Conservation (phyloP, 257 asterid species). For the Handroanthus guayacan region DNA sequence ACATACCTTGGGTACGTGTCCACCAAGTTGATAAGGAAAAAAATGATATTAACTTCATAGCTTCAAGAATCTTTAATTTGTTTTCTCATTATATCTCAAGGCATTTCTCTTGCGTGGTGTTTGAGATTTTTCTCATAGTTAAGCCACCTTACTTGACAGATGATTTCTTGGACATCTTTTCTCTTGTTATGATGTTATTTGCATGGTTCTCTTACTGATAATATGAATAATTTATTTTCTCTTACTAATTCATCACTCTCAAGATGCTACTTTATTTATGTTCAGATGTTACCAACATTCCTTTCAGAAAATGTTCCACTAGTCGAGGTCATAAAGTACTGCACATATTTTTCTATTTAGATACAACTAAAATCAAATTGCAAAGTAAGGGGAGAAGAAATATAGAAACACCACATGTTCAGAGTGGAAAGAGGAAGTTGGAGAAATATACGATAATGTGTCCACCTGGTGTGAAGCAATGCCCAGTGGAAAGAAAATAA, state of each 20-base stretch:
- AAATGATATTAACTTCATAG: neutral
- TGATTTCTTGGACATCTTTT: neutral
- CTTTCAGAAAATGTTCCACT: neutral
- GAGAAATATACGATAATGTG: neutral
- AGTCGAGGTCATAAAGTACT: neutral
- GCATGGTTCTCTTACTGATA: neutral
- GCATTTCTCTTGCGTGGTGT: neutral
- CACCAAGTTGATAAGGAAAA: neutral
- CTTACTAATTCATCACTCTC: neutral
- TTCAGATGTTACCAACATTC: neutral
- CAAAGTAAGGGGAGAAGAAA: neutral
- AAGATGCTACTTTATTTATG: neutral
- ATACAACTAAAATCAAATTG: neutral
- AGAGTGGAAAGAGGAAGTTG: neutral
- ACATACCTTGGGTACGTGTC: slow-evolving; percentile 13
- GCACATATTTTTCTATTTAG: neutral
- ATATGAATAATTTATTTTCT: neutral
- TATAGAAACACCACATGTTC: neutral
- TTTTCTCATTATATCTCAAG: neutral
- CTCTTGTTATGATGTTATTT: neutral
- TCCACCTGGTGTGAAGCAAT: neutral
- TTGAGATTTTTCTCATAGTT: neutral
- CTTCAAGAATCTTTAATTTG: neutral
- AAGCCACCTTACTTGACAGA: no score
- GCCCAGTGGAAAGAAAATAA: neutral